phyloP scores from a whole-genome alignment of 192 early-diverging fungal genomes.

The Umbelopsis isabellina region DNA sequence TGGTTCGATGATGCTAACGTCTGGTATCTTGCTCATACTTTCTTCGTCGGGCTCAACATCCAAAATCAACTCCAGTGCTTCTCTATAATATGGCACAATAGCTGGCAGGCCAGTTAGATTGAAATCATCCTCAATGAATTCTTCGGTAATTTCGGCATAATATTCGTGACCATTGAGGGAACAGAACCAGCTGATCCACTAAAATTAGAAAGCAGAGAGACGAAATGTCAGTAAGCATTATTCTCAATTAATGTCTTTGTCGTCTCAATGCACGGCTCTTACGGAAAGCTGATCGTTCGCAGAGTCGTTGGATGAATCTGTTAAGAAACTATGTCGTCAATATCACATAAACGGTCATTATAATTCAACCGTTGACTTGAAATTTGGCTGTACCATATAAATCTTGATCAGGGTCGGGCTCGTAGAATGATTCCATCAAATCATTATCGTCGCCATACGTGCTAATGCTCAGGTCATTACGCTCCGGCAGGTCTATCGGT shows the following conservation, averaged over 20 bases:
- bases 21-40: slow-evolving; percentile 59
- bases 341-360: too few species aligned
- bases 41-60: slow-evolving; percentile 77
- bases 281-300: slow-evolving; percentile 20
- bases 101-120: slow-evolving; percentile 92
- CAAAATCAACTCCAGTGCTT: slow-evolving; percentile 94
- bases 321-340: too few species aligned
- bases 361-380: too few species aligned
- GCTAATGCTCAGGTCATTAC: slow-evolving; percentile 8
- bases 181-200: slow-evolving; percentile 83
- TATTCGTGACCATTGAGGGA: slow-evolving; percentile 76
- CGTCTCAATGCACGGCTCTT: neutral
- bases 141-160: slow-evolving; percentile 76
- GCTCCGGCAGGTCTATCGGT: slow-evolving; percentile 17
- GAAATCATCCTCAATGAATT: slow-evolving; percentile 95
- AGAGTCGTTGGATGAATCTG: slow-evolving; percentile 18
- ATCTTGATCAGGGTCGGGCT: slow-evolving; percentile 20
- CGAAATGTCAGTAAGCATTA: neutral
- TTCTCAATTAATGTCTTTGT: neutral
- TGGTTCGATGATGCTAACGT: slow-evolving; percentile 77
- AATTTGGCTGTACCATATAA: neutral
- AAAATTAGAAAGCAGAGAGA: neutral
- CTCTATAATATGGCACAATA: slow-evolving; percentile 83
- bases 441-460: slow-evolving; percentile 17
- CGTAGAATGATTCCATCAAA: slow-evolving; percentile 19